Evolutionary conservation across 331 rosid genomes (phyloP).

Genomic region (Acacia concinna): DNA sequence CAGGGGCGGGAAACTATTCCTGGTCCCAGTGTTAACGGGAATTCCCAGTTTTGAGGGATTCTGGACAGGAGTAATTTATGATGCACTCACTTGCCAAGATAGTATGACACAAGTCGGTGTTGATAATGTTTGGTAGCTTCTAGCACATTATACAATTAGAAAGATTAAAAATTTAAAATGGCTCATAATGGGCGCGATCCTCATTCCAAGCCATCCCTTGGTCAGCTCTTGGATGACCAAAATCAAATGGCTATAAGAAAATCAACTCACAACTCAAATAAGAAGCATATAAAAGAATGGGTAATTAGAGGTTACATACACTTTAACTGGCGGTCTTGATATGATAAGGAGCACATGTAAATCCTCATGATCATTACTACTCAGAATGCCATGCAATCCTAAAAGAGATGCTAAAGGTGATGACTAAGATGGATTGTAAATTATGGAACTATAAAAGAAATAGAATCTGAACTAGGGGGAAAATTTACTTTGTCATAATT

Average conservation of each 20-base stretch:
- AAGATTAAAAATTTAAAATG: neutral
- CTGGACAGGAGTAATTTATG: no score
- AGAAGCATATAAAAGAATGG: slow-evolving; percentile 28
- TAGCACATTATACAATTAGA: neutral
- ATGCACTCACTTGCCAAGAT: neutral
- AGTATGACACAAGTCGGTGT: neutral
- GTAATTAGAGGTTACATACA: slow-evolving; percentile 55
- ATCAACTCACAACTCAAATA: neutral
- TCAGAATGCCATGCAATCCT: slow-evolving; percentile 17
- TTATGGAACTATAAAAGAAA: neutral
- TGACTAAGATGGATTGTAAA: neutral
- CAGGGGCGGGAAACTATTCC: no score
- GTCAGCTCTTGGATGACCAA: neutral
- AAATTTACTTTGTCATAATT: neutral
- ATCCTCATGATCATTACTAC: slow-evolving; percentile 74
- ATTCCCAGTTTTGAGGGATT: no score
- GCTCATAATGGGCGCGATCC: neutral
- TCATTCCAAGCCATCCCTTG: neutral
- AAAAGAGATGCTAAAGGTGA: neutral
- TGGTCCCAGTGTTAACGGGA: no score
- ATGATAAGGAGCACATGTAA: slow-evolving; percentile 72
- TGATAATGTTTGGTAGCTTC: neutral
- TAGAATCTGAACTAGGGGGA: neutral
- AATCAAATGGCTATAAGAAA: neutral
- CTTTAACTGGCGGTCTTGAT: slow-evolving; percentile 89